phyloP scores from a whole-genome alignment of 768 basidiomycete species.

The Amanita phalloides region DNA sequence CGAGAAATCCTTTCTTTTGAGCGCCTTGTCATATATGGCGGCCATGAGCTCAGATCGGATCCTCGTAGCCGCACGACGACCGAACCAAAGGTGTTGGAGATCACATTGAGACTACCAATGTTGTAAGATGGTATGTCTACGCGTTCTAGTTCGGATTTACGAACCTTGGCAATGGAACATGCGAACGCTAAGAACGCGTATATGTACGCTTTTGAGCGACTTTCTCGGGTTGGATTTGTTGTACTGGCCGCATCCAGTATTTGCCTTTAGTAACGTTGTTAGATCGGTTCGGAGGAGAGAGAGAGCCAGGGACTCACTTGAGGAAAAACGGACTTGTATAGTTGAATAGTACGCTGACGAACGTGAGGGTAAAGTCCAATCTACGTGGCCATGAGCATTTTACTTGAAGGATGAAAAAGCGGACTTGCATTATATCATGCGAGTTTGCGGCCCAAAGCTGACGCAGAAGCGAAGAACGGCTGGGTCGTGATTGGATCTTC shows the following conservation, averaged over 20 bases:
- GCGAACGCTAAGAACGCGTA: no score
- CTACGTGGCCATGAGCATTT: conserved; percentile 14
- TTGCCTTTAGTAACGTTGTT: no score
- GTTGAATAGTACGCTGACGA: no score
- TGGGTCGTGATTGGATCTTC: conserved; percentile 3
- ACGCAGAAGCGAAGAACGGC: conserved; percentile 29
- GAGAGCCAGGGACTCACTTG: no score
- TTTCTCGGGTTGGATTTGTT: no score
- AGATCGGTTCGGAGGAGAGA: no score
- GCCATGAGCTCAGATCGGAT: conserved; percentile 77
- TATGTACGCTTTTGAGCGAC: no score
- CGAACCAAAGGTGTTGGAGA: conserved; percentile 70
- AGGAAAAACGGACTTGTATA: no score
- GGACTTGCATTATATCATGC: conserved; percentile 31
- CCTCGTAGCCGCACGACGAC: conserved; percentile 63
- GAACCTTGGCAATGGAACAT: no score
- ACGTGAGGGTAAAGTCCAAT: conserved; percentile 14
- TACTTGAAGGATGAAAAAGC: background rate
- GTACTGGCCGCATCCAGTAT: no score
- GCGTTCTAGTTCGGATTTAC: no score
- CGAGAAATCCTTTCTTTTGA: no score
- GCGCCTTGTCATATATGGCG: conserved; percentile 69
- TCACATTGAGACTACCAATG: conserved; percentile 45
- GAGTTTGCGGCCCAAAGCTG: conserved; percentile 35
- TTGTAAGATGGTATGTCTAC: conserved; percentile 14